Conservation (phyloP, 192 early-diverging fungal genomes). For the Backusella macrospora region DNA sequence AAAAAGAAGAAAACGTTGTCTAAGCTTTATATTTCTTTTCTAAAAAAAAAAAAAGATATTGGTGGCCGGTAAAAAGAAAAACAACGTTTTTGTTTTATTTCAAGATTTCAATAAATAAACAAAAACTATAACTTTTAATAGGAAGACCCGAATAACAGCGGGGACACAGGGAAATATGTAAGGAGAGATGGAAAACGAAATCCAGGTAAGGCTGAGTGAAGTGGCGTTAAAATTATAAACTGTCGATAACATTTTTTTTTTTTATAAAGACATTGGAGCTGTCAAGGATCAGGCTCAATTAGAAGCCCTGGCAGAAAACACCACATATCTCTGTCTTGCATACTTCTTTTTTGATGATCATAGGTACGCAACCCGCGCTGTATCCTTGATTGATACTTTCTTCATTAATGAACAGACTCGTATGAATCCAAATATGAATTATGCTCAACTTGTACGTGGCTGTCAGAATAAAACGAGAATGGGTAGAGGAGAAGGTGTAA, state of each 20-base stretch:
- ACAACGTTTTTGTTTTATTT: conserved; percentile 15
- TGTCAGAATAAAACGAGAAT: conserved; percentile 19
- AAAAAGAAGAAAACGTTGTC: not conserved
- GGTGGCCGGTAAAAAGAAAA: conserved; percentile 41
- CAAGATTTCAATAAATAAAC: not conserved
- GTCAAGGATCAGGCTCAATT: conserved; percentile 36
- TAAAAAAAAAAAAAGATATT: conserved; percentile 31
- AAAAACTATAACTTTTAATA: not conserved
- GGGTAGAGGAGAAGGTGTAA: conserved; percentile 37
- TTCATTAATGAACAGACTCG: conserved; percentile 31
- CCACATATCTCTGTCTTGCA: conserved; percentile 33
- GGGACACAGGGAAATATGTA: conserved; percentile 19
- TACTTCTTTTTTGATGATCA: conserved; percentile 29
- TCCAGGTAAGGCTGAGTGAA: conserved; percentile 28
- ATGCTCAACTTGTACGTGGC: conserved; percentile 40
- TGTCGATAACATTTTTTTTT: not conserved
- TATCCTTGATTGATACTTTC: conserved; percentile 21
- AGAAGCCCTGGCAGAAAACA: conserved; percentile 31
- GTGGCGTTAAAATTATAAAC: not conserved
- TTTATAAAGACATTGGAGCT: conserved; percentile 12
- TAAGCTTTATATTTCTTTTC: not conserved
- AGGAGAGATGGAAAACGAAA: conserved; percentile 40
- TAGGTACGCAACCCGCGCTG: conserved; percentile 32
- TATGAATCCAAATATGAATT: conserved; percentile 46
- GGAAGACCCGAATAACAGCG: not conserved